Base-by-base conservation (phyloP, 2,329 filamentous ascomycete genomes). In the Chalara sp. region DNA sequence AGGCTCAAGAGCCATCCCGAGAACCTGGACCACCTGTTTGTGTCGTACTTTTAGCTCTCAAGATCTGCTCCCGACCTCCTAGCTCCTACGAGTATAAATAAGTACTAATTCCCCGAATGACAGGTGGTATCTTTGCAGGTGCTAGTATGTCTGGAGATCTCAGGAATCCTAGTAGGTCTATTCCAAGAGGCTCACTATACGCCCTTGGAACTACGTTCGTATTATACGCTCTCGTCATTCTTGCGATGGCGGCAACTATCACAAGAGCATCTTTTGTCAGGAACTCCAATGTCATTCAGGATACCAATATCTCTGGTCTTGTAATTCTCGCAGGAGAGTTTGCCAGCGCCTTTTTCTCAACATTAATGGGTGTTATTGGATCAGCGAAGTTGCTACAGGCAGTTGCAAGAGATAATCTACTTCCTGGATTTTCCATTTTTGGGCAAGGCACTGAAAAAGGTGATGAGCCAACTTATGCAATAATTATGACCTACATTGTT, bases 131-230 rank as follows among this genome's bases (percentile, higher is more conserved):
- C 55, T 79, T 80, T 65, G 76, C 81, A 53, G 90, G 90, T 13
- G 89, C 89, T 6, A 92, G 87, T 59, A 95, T 95, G 89, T 95
- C 89, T 6, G 89, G 89, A 13, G 89, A 95, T 64, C 68, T 95
- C 46, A 86, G 80, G 55, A 84, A 89, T 56, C 89, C 89, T 0
- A 92, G 87, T 73, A 88, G 84, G 65, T 81, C 88, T 1, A 95
- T 95, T 48, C 89, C 89, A 0, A 84, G 81, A 55, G 89, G 89
- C n/a, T 95, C 89, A 0, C 70, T 95, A 1, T 87, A 82, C 69
- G 88, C 88, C 3, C 80, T 92, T 65, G 70, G 80, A 8, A 77
- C 89, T 29, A 95, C 89, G 0, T 87, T 95, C 58, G 65, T 86
- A 49, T 75, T 85, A 5, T 95, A 95, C 64, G 71, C 87, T 6